Base-by-base conservation (phyloP, 352 stramenopile genomes). In the Globisporangium canariense region DNA sequence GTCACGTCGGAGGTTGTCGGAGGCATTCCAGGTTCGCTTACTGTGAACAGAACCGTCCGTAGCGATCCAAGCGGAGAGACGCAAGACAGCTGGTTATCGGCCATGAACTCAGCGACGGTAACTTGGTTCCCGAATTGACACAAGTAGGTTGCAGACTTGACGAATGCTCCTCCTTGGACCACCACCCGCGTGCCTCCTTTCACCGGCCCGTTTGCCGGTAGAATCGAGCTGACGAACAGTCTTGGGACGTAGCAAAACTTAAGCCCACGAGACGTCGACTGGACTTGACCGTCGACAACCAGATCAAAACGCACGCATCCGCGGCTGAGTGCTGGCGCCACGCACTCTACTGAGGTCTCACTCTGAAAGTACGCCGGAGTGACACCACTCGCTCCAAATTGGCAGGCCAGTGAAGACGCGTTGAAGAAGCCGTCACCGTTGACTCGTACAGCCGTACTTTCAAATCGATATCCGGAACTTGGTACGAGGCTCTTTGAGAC, bases 181-280 rank as follows among this genome's bases (percentile, higher is more conserved):
- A 81, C 4, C 4, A 83, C 67, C 20, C 73, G 60, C 1, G 78
- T 87, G n/a, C 73, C 71, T 13, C 78, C 78, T 25, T 57, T 63
- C 14, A 45, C 52, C 20, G 76, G 73, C 1, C 78, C 78, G 22
- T 41, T 72, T 20, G 64, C 56, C 28, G 78, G 78, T 10, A 62
- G 68, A 49, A 82, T 71, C 25, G 73, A 62, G 5, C 54, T 70
- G 8, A 76, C 40, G 7, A 75, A 28, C 4, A 64, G 66, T 16
- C 43, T 20, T 18, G 46, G 30, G 10, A 20, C 20, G 20, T 36
- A 51, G 18, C 67, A 73, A 14, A 64, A 58, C 30, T 47, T 30
- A 18, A 38, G 40, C 16, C n/a, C 5, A 34, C 14, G 38, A 32
- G 62, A 43, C 4, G 43, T 13, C 16, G 30, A 7, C 32, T 49